These are phyloP conservation scores for Cicer cuneatum DNA, from an alignment of 306 rosid species.

Conservation along the genomic window DNA sequence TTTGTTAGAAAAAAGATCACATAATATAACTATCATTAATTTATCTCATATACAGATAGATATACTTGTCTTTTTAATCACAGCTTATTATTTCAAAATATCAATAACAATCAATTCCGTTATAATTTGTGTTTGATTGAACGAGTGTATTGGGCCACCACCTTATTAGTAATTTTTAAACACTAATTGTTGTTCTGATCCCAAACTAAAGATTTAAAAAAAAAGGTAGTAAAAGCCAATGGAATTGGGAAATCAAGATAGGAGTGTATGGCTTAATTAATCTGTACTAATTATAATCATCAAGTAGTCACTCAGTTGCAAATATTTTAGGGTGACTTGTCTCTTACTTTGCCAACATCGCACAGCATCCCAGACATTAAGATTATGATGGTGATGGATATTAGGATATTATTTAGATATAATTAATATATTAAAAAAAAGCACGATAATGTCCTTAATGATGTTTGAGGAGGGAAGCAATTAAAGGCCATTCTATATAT, in stretches of 20 bases:
- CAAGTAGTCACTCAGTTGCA: constrained; percentile 41
- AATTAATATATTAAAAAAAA: constrained; percentile 44
- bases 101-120: constrained; percentile 10
- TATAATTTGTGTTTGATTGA: constrained; percentile 41
- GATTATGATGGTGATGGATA: constrained; percentile 56
- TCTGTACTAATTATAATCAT: constrained; percentile 30
- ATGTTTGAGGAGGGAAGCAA: constrained; percentile 59
- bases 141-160: constrained; percentile 2
- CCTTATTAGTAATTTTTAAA: not conserved
- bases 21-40: no score
- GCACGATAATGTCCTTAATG: constrained; percentile 59
- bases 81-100: constrained; percentile 23
- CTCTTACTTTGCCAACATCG: constrained; percentile 55
- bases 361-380: constrained; percentile 65
- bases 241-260: constrained; percentile 25
- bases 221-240: constrained; percentile 25
- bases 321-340: constrained; percentile 60
- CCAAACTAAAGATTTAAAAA: constrained; percentile 13
- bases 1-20: no score
- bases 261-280: not conserved
- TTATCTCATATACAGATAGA: no score
- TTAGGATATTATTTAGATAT: constrained; percentile 49
- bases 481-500: constrained; percentile 51
- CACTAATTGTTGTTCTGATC: not conserved
- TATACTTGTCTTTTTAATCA: constrained; percentile 29